phyloP scores from a whole-genome alignment of 2,329 filamentous ascomycete genomes.

The Tolypocladium ophioglossoides region DNA sequence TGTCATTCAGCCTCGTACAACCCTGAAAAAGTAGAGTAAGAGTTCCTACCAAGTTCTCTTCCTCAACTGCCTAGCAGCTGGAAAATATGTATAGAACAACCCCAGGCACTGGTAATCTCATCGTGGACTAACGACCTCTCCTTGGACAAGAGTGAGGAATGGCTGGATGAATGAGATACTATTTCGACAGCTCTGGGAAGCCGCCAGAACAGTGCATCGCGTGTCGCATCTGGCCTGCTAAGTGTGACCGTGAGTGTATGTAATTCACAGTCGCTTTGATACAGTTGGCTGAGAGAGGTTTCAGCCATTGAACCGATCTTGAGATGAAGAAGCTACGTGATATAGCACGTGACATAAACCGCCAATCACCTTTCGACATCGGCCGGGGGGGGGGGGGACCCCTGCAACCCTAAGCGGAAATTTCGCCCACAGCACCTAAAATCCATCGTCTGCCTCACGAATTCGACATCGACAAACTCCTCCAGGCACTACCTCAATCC shows the following conservation, averaged over 20 bases:
- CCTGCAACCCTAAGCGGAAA: slow-evolving; percentile 14
- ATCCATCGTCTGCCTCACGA: slow-evolving; percentile 1
- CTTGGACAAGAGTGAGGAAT: not conserved
- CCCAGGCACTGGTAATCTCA: not conserved
- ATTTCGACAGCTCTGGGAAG: no score
- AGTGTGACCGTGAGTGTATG: not conserved
- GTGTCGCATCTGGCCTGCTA: not conserved
- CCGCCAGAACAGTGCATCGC: not conserved
- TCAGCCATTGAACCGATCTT: no score
- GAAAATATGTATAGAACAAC: not conserved
- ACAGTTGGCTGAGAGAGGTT: not conserved
- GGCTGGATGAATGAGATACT: not conserved
- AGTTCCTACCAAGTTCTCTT: not conserved
- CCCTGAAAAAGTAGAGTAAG: not conserved
- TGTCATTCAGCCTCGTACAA: not conserved
- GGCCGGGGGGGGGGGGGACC: not conserved
- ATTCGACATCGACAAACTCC: slow-evolving; percentile 3
- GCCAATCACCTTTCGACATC: slow-evolving; percentile 4
- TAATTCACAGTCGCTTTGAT: not conserved
- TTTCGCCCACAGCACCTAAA: slow-evolving; percentile 11
- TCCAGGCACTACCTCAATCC: slow-evolving; percentile 1
- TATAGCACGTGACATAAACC: slow-evolving; percentile 6
- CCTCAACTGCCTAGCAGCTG: not conserved
- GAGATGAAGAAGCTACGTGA: not conserved
- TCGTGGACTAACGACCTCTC: not conserved